These are phyloP conservation scores for Diplotaxis tenuifolia DNA, from an alignment of 345 rosid species.

Conservation along the genomic window DNA sequence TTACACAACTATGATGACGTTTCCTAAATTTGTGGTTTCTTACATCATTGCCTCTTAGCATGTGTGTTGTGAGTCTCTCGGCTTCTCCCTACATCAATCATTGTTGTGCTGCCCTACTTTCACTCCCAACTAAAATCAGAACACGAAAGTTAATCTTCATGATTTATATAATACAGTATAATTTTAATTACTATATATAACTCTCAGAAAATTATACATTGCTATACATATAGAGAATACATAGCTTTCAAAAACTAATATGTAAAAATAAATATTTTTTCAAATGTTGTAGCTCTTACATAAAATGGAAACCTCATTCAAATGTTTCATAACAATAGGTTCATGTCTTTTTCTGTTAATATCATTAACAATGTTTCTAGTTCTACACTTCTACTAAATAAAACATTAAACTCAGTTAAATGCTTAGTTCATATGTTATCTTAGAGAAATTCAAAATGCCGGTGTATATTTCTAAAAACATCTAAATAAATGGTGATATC, in stretches of 20 bases:
- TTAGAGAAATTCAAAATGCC: background rate
- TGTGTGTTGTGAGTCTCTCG: constrained; percentile 34
- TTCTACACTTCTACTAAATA: background rate
- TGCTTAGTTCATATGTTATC: background rate
- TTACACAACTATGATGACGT: constrained; percentile 31
- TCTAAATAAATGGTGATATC: background rate
- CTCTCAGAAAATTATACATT: too few relatives aligned
- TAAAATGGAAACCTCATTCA: background rate
- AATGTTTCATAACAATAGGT: background rate
- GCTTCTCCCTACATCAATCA: constrained; percentile 30
- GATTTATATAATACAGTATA: background rate
- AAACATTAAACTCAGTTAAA: background rate
- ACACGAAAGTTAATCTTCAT: background rate
- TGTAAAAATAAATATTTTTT: background rate
- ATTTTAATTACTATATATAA: background rate
- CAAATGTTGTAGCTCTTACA: background rate
- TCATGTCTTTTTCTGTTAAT: background rate
- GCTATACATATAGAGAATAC: background rate
- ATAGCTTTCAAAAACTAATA: background rate
- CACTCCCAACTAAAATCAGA: background rate
- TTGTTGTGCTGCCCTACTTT: constrained; percentile 11
- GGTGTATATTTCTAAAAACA: background rate
- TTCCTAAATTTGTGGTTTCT: constrained; percentile 29
- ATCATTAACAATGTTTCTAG: background rate
- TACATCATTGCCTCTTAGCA: constrained; percentile 34